Evolutionary conservation across 2,329 filamentous ascomycete species (phyloP).

Genomic region (Apiospora marii): DNA sequence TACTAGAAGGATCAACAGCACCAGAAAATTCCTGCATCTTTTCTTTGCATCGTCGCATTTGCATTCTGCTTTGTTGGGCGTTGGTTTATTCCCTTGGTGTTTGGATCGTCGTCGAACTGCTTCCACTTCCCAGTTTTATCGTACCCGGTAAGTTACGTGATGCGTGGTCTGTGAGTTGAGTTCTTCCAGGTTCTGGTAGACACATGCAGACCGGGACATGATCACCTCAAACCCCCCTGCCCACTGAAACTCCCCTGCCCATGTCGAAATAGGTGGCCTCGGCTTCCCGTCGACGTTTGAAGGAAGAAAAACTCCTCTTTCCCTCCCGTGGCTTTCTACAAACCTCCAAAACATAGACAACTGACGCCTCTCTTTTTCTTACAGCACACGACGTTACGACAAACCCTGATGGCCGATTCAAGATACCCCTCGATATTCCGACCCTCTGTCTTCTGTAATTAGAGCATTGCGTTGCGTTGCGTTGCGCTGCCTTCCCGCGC

Average conservation of each 20-base stretch:
- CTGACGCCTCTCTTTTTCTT: not conserved
- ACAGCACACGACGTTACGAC: constrained; percentile 27
- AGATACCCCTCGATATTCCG: constrained; percentile 25
- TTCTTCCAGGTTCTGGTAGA: not conserved
- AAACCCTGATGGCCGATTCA: constrained; percentile 26
- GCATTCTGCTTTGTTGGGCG: constrained; percentile 1
- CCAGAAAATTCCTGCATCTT: not conserved
- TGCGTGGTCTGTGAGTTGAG: not conserved
- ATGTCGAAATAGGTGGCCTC: constrained; percentile 13
- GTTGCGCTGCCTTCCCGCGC: constrained; percentile 5
- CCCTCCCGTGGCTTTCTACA: not conserved
- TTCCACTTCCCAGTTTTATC: not conserved
- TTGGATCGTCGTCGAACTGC: not conserved
- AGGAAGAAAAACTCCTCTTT: not conserved
- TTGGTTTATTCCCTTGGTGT: not conserved
- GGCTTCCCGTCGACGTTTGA: not conserved
- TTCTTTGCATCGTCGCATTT: constrained; percentile 7
- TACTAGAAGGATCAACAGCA: not conserved
- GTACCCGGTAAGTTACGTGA: constrained; percentile 12
- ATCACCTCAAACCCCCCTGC: not conserved
- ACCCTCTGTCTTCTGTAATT: constrained; percentile 16
- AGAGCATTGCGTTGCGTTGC: constrained; percentile 18
- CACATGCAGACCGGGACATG: not conserved
- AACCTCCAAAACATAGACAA: not conserved
- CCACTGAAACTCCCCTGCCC: not conserved